Conservation (phyloP, 495 filamentous ascomycete genomes). For the Tuber magnatum region DNA sequence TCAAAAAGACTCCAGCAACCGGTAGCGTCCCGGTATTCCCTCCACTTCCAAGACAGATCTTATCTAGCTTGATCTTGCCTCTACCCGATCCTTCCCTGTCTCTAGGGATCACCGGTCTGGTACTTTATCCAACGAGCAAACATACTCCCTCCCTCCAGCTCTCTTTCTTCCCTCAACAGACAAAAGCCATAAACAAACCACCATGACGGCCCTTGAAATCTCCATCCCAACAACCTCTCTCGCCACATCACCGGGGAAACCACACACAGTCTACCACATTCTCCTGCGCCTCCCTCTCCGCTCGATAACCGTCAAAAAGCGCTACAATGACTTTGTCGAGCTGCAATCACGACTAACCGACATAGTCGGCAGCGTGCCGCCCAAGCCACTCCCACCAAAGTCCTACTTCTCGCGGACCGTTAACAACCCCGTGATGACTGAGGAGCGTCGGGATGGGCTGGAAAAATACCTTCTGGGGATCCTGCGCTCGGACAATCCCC, state of each 20-base stretch:
- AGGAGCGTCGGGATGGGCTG: conserved; percentile 65
- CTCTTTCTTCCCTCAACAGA: background rate
- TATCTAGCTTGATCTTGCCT: background rate
- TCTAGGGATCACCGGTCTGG: background rate
- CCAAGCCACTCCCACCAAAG: conserved; percentile 58
- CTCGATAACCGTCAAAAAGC: conserved; percentile 79
- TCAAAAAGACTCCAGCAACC: background rate
- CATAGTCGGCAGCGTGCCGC: conserved; percentile 54
- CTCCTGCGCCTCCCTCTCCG: conserved; percentile 78
- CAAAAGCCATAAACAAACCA: background rate
- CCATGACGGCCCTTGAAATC: conserved; percentile 62
- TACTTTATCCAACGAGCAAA: background rate
- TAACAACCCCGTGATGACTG: conserved; percentile 66
- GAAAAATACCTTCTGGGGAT: conserved; percentile 78
- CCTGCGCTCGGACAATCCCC: conserved; percentile 62
- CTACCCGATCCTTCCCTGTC: background rate
- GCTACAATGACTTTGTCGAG: conserved; percentile 83
- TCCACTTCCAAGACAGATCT: background rate
- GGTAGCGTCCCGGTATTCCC: background rate
- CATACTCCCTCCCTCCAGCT: background rate
- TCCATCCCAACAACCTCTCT: conserved; percentile 69
- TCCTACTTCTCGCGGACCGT: conserved; percentile 79
- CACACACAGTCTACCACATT: conserved; percentile 89
- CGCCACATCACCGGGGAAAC: conserved; percentile 54
- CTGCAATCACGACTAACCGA: conserved; percentile 64